Conservation (phyloP, 1,284 basidiomycete species). For the Fomitopsis palustris region DNA sequence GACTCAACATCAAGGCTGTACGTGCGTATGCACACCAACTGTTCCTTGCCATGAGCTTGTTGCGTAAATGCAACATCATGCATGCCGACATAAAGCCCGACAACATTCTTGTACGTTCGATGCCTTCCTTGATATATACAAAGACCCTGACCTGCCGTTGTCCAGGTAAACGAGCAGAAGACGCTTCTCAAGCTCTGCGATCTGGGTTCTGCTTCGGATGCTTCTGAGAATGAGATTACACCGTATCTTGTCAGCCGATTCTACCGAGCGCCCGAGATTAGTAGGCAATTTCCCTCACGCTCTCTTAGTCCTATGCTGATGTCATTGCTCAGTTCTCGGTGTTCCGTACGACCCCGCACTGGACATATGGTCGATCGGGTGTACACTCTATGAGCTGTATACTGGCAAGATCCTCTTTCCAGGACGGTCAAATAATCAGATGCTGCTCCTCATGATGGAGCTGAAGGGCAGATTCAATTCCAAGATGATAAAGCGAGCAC, state of each 20-base stretch:
- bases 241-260: slow-evolving; percentile 98
- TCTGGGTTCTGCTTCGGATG: slow-evolving; percentile 92
- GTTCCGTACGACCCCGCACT: slow-evolving; percentile 92
- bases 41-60: slow-evolving; percentile 82
- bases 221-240: slow-evolving; percentile 94
- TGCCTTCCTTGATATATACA: slow-evolving; percentile 2
- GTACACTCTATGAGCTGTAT: slow-evolving; percentile 96
- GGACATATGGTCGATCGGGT: slow-evolving; percentile 97
- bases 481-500: slow-evolving; percentile 92
- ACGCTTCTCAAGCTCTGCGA: slow-evolving; percentile 94
- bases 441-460: slow-evolving; percentile 97
- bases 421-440: slow-evolving; percentile 96
- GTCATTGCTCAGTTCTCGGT: slow-evolving; percentile 72
- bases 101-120: slow-evolving; percentile 78
- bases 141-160: slow-evolving; percentile 1
- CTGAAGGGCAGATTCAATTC: slow-evolving; percentile 91
- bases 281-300: slow-evolving; percentile 45
- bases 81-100: slow-evolving; percentile 99
- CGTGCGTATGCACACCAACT: slow-evolving; percentile 96
- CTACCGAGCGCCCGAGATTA: slow-evolving; percentile 98
- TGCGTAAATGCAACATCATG: slow-evolving; percentile 90
- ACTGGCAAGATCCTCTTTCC: slow-evolving; percentile 99
- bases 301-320: not conserved
- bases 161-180: slow-evolving; percentile 92
- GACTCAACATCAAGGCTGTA: slow-evolving; percentile 95